These are phyloP conservation scores for Raddia distichophylla DNA, from an alignment of 176 grass and related monocot species.

Conservation along the genomic window DNA sequence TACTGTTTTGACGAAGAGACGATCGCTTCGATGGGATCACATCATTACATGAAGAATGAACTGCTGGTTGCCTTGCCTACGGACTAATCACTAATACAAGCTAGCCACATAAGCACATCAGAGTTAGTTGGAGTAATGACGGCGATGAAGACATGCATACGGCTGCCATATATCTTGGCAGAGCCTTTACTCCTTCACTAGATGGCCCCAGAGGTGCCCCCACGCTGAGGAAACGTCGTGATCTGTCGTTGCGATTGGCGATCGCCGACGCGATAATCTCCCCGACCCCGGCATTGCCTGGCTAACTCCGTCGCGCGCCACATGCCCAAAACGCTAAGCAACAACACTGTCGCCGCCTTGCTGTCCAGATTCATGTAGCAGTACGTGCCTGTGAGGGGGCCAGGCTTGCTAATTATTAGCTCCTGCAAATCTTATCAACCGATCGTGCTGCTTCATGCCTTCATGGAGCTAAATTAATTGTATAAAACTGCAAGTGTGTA, in stretches of 20 bases:
- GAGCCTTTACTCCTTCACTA: neutral
- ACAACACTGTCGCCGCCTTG: neutral
- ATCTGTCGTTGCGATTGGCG: neutral
- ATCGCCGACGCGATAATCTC: neutral
- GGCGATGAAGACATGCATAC: neutral
- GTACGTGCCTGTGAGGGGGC: neutral
- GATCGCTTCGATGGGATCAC: too few species aligned
- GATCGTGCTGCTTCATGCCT: neutral
- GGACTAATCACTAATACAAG: neutral
- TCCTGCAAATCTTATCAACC: neutral
- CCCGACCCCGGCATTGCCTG: neutral
- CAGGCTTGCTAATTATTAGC: neutral
- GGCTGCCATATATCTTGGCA: neutral
- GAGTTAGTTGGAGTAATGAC: neutral
- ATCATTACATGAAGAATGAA: too few species aligned
- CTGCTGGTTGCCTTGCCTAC: too few species aligned
- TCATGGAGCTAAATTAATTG: too few species aligned
- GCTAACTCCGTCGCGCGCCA: neutral
- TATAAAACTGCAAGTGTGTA: neutral
- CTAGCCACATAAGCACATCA: neutral
- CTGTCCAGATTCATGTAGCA: neutral
- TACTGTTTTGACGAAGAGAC: too few species aligned
- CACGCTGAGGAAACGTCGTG: neutral
- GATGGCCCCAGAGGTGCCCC: neutral
- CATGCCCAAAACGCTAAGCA: neutral